Percentiles rank a stretch among this genome's conserved stretches.
These are phyloP conservation scores for Polyplosphaeria fusca DNA, from an alignment of 495 filamentous ascomycete species.

Conservation along the genomic window DNA sequence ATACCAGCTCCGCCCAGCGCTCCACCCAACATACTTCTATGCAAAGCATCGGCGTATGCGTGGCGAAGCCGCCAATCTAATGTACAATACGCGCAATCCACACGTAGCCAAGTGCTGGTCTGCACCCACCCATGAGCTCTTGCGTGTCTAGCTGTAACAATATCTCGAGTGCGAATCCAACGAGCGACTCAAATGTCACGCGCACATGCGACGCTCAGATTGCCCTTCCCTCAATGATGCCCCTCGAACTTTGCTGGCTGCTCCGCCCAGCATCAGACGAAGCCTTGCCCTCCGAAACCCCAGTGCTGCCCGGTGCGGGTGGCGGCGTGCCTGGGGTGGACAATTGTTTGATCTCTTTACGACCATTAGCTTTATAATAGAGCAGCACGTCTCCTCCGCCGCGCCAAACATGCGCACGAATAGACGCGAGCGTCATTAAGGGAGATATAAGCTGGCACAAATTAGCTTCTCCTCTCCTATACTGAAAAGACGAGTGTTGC, in stretches of 20 bases:
- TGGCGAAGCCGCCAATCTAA: too few relatives aligned
- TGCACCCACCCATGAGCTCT: too few relatives aligned
- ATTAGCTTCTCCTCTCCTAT: slow-evolving; percentile 2
- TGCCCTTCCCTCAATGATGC: slow-evolving; percentile 19
- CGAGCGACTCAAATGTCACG: too few relatives aligned
- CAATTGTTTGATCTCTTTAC: slow-evolving; percentile 49
- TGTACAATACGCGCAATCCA: too few relatives aligned
- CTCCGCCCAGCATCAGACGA: slow-evolving; percentile 25
- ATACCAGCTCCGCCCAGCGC: too few relatives aligned
- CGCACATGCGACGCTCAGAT: too few relatives aligned
- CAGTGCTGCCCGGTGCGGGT: slow-evolving; percentile 13
- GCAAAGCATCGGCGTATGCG: too few relatives aligned
- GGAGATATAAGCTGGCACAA: slow-evolving; percentile 46
- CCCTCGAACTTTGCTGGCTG: slow-evolving; percentile 25
- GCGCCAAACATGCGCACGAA: slow-evolving; percentile 89
- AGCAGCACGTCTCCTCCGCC: slow-evolving; percentile 84
- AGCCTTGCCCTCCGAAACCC: slow-evolving; percentile 26
- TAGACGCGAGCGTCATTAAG: slow-evolving; percentile 86
- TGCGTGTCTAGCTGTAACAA: too few relatives aligned
- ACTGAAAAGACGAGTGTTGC: slow-evolving; percentile 33
- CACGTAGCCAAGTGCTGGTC: too few relatives aligned
- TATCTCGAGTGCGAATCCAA: too few relatives aligned
- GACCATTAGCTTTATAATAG: slow-evolving; percentile 86
- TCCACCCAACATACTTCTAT: too few relatives aligned
- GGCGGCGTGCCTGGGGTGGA: slow-evolving; percentile 14